Base-by-base conservation (phyloP, 305 asterid genomes). In the Stenogyne calaminthoides region DNA sequence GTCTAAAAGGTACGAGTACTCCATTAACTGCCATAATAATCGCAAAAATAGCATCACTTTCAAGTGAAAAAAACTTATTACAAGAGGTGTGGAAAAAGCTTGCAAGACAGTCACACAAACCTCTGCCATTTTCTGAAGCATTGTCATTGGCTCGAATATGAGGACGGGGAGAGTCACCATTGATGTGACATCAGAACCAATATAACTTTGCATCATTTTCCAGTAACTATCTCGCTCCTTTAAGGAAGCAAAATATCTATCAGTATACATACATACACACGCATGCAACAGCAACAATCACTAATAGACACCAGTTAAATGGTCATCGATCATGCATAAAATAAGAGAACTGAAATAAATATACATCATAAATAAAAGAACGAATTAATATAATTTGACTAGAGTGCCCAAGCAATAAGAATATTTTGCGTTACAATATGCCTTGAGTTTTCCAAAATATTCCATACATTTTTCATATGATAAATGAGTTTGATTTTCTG, bases 81-180 rank as follows among this genome's bases (percentile, higher is more conserved):
- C 46, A 18, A 39, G 60, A 56, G 64, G 56, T 27, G 69, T 70
- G 70, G 59, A 19, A 74, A 55, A 4, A 57, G 65, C 62, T 67
- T n/a, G 47, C 32, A 57, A 69, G 74, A 49, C 74, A 65, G 73
- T 46, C 12, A 52, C 70, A 84, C 86, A 73, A 78, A 91, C 96
- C 96, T 91, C 97, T 15, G 97, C 94, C 92, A 89, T 86, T 84
- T 89, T 91, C 83, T 91, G 97, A 79, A 91, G 85, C 96, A 91
- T 91, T 32, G 96, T 87, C 93, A 91, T 86, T 40, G 97, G 97
- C 88, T 91, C 97, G 71, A 91, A 91, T 78, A 91, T 91, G 75
- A 82, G 80, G 59, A 91, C 97, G 34, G 97, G 96, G 36, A 91
- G 94, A 40, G 97, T 91, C 76, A 91, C 97, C 96, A 89, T 79